These are phyloP conservation scores for Alternaria panax DNA, from an alignment of 2,329 filamentous ascomycete species.

Conservation along the genomic window DNA sequence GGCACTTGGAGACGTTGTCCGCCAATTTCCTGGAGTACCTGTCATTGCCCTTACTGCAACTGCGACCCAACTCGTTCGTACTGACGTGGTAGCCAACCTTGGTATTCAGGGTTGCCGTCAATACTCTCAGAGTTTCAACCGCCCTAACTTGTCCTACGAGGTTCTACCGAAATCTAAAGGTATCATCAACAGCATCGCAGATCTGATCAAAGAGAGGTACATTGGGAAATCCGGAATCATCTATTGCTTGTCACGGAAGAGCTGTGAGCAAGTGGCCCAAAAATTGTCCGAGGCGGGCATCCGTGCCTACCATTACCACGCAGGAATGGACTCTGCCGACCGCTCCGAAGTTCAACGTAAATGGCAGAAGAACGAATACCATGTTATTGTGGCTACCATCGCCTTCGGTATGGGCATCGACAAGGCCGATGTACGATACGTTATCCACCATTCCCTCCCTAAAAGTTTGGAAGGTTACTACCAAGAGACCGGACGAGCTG, in stretches of 20 bases:
- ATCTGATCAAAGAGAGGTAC: constrained; percentile 76
- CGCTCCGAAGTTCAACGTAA: constrained; percentile 75
- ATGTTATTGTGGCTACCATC: constrained; percentile 97
- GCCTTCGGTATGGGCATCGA: constrained; percentile 99
- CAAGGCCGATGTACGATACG: constrained; percentile 94
- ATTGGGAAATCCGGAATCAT: constrained; percentile 82
- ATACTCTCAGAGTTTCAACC: constrained; percentile 94
- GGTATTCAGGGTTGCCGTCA: constrained; percentile 78
- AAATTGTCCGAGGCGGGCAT: constrained; percentile 72
- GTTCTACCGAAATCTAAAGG: constrained; percentile 74
- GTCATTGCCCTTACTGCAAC: constrained; percentile 96
- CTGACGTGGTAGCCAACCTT: constrained; percentile 92
- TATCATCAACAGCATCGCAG: constrained; percentile 63
- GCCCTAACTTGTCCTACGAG: constrained; percentile 92
- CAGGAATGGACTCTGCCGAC: constrained; percentile 71
- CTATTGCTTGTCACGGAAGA: constrained; percentile 86
- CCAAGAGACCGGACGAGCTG: constrained; percentile 94
- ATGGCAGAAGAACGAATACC: constrained; percentile 81
- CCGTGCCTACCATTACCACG: constrained; percentile 84
- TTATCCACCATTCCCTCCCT: constrained; percentile 90
- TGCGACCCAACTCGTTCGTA: constrained; percentile 89
- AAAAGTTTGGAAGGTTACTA: constrained; percentile 98
- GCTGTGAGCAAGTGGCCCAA: constrained; percentile 79
- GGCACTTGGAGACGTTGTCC: constrained; percentile 75
- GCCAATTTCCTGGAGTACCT: constrained; percentile 78